Conservation (phyloP, 176 grass and related monocot species). For the Saccharum officinarum region DNA sequence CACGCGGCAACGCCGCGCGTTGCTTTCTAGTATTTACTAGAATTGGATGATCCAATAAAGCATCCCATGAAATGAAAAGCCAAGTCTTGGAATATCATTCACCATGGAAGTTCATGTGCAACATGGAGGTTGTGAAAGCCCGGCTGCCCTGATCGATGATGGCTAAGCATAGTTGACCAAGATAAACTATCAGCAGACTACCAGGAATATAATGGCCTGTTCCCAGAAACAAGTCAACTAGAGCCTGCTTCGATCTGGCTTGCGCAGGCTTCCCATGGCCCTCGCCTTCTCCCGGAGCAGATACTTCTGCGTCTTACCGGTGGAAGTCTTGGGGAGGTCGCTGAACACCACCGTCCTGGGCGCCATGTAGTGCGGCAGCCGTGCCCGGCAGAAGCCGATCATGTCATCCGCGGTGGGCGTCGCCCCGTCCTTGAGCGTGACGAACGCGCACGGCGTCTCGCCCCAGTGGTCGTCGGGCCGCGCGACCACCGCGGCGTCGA, state of each 20-base stretch:
- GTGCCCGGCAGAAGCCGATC: slow-evolving; percentile 41
- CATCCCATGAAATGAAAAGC: neutral
- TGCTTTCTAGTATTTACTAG: no score
- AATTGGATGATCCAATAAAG: neutral
- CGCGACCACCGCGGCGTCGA: slow-evolving; percentile 53
- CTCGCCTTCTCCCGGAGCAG: slow-evolving; percentile 60
- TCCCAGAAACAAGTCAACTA: neutral
- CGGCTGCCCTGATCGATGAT: neutral
- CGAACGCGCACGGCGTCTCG: slow-evolving; percentile 60
- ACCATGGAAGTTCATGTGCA: neutral
- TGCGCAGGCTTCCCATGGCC: slow-evolving; percentile 53
- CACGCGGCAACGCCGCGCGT: no score
- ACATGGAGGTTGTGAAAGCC: no score
- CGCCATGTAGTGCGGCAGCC: slow-evolving; percentile 55
- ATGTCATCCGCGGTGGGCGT: slow-evolving; percentile 7
- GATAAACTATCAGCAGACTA: neutral
- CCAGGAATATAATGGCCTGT: neutral
- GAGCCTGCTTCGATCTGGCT: slow-evolving; percentile 32
- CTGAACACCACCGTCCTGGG: slow-evolving; percentile 55
- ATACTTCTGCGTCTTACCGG: slow-evolving; percentile 68
- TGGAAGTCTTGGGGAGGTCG: slow-evolving; percentile 65
- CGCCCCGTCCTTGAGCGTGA: slow-evolving; percentile 48
- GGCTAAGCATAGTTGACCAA: neutral
- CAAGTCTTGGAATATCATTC: neutral
- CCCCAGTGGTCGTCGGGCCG: slow-evolving; percentile 47